Conservation (phyloP, 75 land plant species). For the Chamaecyparis obtusa region DNA sequence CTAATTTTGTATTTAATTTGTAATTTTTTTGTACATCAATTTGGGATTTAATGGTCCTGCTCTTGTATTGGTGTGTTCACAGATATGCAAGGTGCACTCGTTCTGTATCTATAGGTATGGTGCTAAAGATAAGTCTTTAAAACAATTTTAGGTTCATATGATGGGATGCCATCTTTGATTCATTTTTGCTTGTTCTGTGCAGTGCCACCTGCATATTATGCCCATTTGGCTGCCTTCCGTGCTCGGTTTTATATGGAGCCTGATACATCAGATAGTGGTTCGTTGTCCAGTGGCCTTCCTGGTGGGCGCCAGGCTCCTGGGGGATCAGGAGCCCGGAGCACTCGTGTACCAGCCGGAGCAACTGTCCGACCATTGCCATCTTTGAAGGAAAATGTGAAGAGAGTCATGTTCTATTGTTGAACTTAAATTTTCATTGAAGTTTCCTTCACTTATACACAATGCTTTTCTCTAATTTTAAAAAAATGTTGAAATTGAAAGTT, state of each 20-base stretch:
- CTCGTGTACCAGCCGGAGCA: slow-evolving; percentile 37
- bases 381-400: slow-evolving; percentile 92
- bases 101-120: slow-evolving; percentile 90
- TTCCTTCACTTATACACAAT: not conserved
- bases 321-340: slow-evolving; percentile 40
- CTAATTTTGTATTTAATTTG: too few species aligned
- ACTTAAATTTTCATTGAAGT: not conserved
- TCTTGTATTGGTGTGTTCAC: slow-evolving; percentile 8
- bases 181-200: slow-evolving; percentile 13
- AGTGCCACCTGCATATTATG: slow-evolving; percentile 99
- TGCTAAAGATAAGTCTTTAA: not conserved
- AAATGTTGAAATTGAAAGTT: not conserved
- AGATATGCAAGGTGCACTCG: slow-evolving; percentile 96
- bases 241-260: slow-evolving; percentile 97
- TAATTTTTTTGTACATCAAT: too few species aligned
- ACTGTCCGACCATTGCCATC: slow-evolving; percentile 82
- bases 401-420: slow-evolving; percentile 94
- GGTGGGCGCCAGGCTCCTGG: slow-evolving; percentile 43
- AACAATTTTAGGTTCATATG: not conserved
- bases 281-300: slow-evolving; percentile 56
- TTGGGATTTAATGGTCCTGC: too few species aligned
- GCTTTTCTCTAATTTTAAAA: not conserved
- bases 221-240: slow-evolving; percentile 94
- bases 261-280: slow-evolving; percentile 90
- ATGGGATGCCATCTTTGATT: not conserved